Base-by-base conservation (phyloP, 352 stramenopile genomes). In the Pythium volutum region DNA sequence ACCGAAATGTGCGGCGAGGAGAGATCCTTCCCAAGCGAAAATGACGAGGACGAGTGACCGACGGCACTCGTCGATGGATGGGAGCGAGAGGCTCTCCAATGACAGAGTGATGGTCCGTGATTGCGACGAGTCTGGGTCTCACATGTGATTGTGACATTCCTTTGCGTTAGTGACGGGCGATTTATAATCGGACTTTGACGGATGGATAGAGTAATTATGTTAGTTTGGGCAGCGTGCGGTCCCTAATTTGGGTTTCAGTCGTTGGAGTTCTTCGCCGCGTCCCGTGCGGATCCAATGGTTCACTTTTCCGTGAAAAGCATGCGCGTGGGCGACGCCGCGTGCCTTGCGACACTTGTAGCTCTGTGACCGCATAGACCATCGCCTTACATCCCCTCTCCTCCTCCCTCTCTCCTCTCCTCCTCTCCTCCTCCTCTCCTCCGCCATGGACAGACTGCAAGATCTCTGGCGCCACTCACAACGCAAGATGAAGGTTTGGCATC, bases 341-440 rank as follows among this genome's bases (percentile, higher is more conserved):
- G 16, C 27, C 22, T 22, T 54, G 47, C 47, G 47, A 54, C 47
- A 54, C 47, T 25, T 12, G 27, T 34, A 38, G 33, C 33, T 38
- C 33, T 38, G 33, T 43, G 36, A 43, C 18, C 11, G 4, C 14
- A 18, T 3, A 43, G 36, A 42, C 36, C 36, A 5, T 12, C 36
- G 36, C 36, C 5, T 38, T 95, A 99, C 27, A 49, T 4, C 12
- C 3, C 26, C 10, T 33, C 25, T 22, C 47, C n/a, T 20, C 25
- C 3, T 20, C 45, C 47, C 16, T 29, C 18, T 27, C 20, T 50
- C 25, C 34, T 23, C 23, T 29, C 23, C 18, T 12, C 46, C 12
- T 22, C 47, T 16, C 6, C 26, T 15, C 36, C 31, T 42, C 36
- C 36, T 43, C 48, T 8, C 2, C 56, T 38, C 18, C 18, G 9